A percentile compares a stretch with the other conserved stretches of the same genome.
These are phyloP conservation scores for Candida buenavistaensis DNA, from an alignment of 1,139 yeast genomes.

Conservation along the genomic window DNA sequence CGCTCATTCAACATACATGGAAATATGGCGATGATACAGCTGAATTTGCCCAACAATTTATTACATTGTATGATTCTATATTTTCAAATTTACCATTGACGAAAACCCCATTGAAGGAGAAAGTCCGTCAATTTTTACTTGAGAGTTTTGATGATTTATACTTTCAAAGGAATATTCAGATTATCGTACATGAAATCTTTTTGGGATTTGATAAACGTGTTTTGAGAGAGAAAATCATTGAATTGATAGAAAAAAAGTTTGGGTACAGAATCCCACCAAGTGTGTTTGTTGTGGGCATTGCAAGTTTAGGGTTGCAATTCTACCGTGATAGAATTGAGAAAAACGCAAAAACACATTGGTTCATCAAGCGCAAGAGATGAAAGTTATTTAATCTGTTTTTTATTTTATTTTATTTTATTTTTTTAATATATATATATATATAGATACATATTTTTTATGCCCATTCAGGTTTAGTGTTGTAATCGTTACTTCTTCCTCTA, in stretches of 20 bases:
- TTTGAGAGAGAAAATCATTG: slow-evolving; percentile 1
- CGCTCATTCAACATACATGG: slow-evolving; percentile 6
- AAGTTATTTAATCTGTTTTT: slow-evolving; percentile 8
- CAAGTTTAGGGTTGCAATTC: slow-evolving; percentile 9
- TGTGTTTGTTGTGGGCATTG: slow-evolving; percentile 7
- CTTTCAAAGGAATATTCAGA: slow-evolving; percentile 4
- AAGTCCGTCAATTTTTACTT: slow-evolving; percentile 1
- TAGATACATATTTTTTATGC: slow-evolving; percentile 20
- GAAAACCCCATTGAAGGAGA: not conserved
- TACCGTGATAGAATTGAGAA: no score
- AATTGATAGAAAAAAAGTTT: slow-evolving; percentile 6
- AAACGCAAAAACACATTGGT: no score
- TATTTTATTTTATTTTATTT: not conserved
- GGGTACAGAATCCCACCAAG: slow-evolving; percentile 5
- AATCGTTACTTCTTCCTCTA: slow-evolving; percentile 19
- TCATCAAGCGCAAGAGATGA: no score
- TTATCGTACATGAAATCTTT: slow-evolving; percentile 4
- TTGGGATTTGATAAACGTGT: slow-evolving; percentile 5
- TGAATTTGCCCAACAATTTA: slow-evolving; percentile 7
- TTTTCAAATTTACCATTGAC: slow-evolving; percentile 3
- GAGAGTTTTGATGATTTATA: slow-evolving; percentile 8
- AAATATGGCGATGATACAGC: slow-evolving; percentile 5
- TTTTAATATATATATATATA: not conserved
- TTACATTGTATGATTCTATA: slow-evolving; percentile 4
- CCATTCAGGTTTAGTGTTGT: slow-evolving; percentile 41